These are phyloP conservation scores for Fusarium sp. DNA, from an alignment of 2,329 filamentous ascomycete genomes.

Conservation along the genomic window DNA sequence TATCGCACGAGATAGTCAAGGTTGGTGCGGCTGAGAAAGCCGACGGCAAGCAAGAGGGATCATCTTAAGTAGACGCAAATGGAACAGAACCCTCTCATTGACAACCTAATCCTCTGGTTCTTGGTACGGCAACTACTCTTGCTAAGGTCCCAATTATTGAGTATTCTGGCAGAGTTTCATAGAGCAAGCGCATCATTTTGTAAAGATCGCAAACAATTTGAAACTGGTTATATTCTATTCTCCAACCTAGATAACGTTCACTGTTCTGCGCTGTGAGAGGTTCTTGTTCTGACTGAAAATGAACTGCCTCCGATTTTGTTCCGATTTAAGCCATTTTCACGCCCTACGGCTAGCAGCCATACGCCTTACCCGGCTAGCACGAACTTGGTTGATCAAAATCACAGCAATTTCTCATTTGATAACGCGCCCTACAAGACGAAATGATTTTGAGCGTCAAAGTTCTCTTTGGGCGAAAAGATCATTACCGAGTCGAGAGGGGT, in stretches of 20 bases:
- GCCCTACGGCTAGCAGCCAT: slow-evolving; percentile 14
- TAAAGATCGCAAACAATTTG: no score
- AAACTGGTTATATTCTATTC: no score
- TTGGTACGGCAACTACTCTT: not conserved
- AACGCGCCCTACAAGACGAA: not conserved
- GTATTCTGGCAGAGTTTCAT: no score
- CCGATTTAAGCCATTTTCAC: slow-evolving; percentile 18
- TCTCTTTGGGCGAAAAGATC: no score
- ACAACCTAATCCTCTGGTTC: not conserved
- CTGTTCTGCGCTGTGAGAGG: no score
- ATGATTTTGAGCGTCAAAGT: no score
- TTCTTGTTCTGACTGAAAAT: not conserved
- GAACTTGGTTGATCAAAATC: not conserved
- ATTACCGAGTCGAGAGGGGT: not conserved
- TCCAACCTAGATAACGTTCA: no score
- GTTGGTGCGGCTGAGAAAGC: slow-evolving; percentile 8
- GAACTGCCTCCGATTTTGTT: slow-evolving; percentile 16
- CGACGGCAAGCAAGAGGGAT: not conserved
- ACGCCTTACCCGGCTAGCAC: not conserved
- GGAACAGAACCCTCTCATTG: not conserved
- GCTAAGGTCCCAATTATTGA: no score
- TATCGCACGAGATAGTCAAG: slow-evolving; percentile 32
- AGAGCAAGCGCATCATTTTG: no score
- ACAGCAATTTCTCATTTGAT: not conserved
- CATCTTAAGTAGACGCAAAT: rapidly evolving